Evolutionary conservation across 257 asterid genomes (phyloP), one percentile per base, ranked within the genome.

Genomic region (Solanum medicagineum): DNA sequence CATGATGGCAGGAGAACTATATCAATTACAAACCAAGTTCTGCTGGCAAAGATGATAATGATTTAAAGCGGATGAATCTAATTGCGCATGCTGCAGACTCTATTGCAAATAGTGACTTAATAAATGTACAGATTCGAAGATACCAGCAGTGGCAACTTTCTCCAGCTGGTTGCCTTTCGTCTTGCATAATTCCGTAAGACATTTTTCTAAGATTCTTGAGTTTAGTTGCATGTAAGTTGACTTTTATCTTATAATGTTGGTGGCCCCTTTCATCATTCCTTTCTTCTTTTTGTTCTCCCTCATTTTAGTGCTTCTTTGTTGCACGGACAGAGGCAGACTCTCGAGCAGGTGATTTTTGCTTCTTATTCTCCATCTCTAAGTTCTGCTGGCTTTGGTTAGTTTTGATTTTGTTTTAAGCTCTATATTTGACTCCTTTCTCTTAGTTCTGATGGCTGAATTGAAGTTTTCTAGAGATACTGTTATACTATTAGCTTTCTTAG

Each of bases 121-220:
- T 97, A 59, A 95, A 95, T 87, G 98, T 95, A 77, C 99, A 97
- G 91, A 95, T 97, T 74, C 91, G 99, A 68, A 92, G 98, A 91
- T 93, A 93, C 87, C 92, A 92, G 75, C 98, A 93, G 92, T 97
- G 99, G 98, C 99, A 97, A 87, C 98, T 97, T 84, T 95, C 98
- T 84, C 99, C 91, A 88, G 83, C 88, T 89, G 93, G 98, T 84
- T 87, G 90, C 87, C 91, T 95, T 85, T 89, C 98, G 20, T 97
- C 98, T 81, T 92, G 92, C 87, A 94, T 97, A 87, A 92, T 93
- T 70, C 99, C 98, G 98, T 95, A 91, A 83, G 96, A 53, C 65
- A 53, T 8, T 16, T 29, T 22, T 29, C 26, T 53, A 9, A 79
- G 49, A 57, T 16, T 79, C 49, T 53, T 17, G 45, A 16, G 83